phyloP scores from a whole-genome alignment of 129 eudicot genomes.

The Arctium lappa region DNA sequence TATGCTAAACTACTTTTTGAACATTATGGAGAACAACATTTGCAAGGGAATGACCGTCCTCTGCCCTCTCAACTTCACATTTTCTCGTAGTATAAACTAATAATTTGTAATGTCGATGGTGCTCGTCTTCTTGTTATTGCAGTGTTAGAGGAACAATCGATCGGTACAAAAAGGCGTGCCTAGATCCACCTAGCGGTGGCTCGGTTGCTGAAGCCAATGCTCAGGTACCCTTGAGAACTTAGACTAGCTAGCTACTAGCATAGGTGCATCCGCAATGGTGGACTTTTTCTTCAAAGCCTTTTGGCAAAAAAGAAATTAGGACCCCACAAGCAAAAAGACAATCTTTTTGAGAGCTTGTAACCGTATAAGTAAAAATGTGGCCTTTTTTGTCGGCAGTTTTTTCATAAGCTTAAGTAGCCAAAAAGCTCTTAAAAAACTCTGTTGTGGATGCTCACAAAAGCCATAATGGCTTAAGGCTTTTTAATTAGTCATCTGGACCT shows the following conservation, averaged over 20 bases:
- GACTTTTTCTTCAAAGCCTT: too few species aligned
- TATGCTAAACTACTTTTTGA: background rate
- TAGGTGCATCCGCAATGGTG: background rate
- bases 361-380: background rate
- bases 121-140: slow-evolving; percentile 14
- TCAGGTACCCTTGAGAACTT: slow-evolving; percentile 50
- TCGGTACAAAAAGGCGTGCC: slow-evolving; percentile 91
- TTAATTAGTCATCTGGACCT: background rate
- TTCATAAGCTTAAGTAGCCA: background rate
- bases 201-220: slow-evolving; percentile 89
- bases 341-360: background rate
- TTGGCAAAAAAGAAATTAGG: background rate
- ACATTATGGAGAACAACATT: background rate
- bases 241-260: background rate
- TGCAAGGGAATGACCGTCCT: background rate
- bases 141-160: slow-evolving; percentile 92
- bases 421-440: background rate
- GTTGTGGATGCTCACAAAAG: background rate
- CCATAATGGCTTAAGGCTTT: background rate
- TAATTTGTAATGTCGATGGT: background rate
- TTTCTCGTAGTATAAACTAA: background rate
- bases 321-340: background rate
- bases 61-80: background rate
- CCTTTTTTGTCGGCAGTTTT: too few species aligned
- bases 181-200: slow-evolving; percentile 68